Evolutionary conservation across 441 rosid genomes (phyloP), one percentile per base, ranked within the genome.

Genomic region (Bruguiera hainesii): DNA sequence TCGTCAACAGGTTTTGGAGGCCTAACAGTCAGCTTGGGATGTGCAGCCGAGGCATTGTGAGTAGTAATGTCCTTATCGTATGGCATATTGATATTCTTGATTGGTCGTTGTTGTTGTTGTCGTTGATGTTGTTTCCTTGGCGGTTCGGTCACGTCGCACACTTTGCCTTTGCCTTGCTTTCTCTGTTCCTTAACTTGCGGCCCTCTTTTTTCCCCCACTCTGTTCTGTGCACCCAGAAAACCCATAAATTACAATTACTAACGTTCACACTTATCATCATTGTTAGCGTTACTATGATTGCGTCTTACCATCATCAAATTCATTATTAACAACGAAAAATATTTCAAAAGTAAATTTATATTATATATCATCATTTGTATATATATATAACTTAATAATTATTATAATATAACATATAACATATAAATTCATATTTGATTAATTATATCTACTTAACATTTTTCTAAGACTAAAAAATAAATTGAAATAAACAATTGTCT

Each of bases 1-100:
- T 91, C 97, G 11, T 91, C 98, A 2, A 91, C 84, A 0, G 98
- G 86, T 61, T 91, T 94, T 0, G 95, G 84, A 3, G 73, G 70
- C 52, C 67, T 76, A 60, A 73, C 73, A 33, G 58, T 69, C 37
- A 21, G 20, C 23, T 57, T 65, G 16, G 81, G 80, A 9, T 73
- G 71, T 26, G 80, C 78, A 65, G 78, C 67, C 39, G 73, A 23
- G 18, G 68, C 25, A 64, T 77, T 61, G 29, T 16, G 21, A 69
- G 70, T 3, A 4, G 58, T 3, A 13, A 1, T 4, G 62, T 2
- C 59, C 78, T 69, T 80, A 71, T 84, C 84, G 71, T 49, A 67
- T 52, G 46, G 60, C 64, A 56, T 64, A 7, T 20, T 31, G 18
- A 56, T 19, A 5, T 13, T 7, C 5, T 31, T 13, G 11, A 13